Base-by-base conservation (phyloP, 2,329 filamentous ascomycete species). In the Botryotinia calthae region DNA sequence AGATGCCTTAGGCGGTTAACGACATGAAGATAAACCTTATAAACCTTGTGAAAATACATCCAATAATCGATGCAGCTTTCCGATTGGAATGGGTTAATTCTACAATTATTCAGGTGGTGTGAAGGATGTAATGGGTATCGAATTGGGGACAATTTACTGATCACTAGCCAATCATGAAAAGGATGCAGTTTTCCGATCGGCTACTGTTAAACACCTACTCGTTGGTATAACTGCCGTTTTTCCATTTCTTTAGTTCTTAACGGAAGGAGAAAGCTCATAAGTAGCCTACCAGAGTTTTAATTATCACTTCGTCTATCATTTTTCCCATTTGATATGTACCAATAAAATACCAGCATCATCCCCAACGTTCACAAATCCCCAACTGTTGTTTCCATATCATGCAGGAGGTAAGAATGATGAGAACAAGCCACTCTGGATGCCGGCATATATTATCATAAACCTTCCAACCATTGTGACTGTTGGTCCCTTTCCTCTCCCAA, bases 361-460 rank as follows among this genome's bases (percentile, higher is more conserved):
- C 37, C 20, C n/a, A 46, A 12, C 28, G 10, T n/a, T 28, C 28
- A 4, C 7, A 37, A 31, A n/a, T 22, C 22, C 63, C 44, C 62
- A 65, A 48, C 42, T 34, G 28, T 54, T 54, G 34, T 42, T 56
- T 42, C 31, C 58, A 51, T 40, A 46, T 73, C n/a, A 97, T 34
- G 96, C 96, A 59, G 96, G 96, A 8, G 96, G 96, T 66, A 99
- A 85, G 81, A 99, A 99, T 5, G 90, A 94, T 6, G 94, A 91
- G 84, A 94, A 99, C 59, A 99, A 84, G 12, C 89, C 91, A 0
- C 88, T 94, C 81, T 99, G 96, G 61, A 98, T 87, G 48, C 92
- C 81, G 4, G 89, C 93, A 84, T 99, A 99, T 82, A 95, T 87
- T 71, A 94, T 85, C 86, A 95, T 93, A 77, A 89, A 93, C 58